Percentiles rank a stretch among this genome's conserved stretches.
Evolutionary conservation across 345 rosid genomes (phyloP).

Genomic region (Citrus reticulata): DNA sequence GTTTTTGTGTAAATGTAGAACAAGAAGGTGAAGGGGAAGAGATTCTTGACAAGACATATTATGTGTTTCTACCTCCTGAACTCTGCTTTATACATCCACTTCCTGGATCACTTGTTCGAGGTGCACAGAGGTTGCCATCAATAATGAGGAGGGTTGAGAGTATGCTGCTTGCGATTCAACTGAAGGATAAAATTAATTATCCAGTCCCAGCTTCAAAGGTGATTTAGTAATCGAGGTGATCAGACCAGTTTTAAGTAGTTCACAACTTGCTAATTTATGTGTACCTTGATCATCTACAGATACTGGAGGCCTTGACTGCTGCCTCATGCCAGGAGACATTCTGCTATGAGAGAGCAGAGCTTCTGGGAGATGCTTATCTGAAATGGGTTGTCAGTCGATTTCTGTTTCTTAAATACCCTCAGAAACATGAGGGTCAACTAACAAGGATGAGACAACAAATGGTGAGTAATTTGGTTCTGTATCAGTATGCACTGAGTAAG

Average conservation of each 20-base stretch:
- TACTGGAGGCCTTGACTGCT: conserved; percentile 95
- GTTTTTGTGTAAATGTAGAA: neutral
- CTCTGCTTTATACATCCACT: conserved; percentile 92
- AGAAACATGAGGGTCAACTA: conserved; percentile 97
- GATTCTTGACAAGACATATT: conserved; percentile 75
- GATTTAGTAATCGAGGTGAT: neutral
- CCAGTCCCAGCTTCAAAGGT: conserved; percentile 85
- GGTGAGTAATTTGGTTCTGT: conserved; percentile 96
- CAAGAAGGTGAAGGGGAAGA: conserved; percentile 73
- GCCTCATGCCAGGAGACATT: conserved; percentile 99
- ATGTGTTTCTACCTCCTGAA: conserved; percentile 94
- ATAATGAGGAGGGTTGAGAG: conserved; percentile 98
- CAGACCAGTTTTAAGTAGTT: neutral
- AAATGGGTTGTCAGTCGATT: conserved; percentile 98
- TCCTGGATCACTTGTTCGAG: conserved; percentile 91
- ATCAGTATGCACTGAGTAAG: conserved; percentile 71
- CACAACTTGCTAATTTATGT: conserved; percentile 7
- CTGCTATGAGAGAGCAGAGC: conserved; percentile 99
- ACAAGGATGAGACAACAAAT: conserved; percentile 98
- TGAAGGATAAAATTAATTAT: conserved; percentile 63
- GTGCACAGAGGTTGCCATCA: conserved; percentile 96
- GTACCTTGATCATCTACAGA: conserved; percentile 35
- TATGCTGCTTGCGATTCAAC: conserved; percentile 89
- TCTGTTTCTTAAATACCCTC: conserved; percentile 92
- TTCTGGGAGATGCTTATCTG: conserved; percentile 94